Evolutionary conservation across 495 filamentous ascomycete genomes (phyloP), one percentile per base, ranked within the genome.

Genomic region (Neurospora tetraspora): DNA sequence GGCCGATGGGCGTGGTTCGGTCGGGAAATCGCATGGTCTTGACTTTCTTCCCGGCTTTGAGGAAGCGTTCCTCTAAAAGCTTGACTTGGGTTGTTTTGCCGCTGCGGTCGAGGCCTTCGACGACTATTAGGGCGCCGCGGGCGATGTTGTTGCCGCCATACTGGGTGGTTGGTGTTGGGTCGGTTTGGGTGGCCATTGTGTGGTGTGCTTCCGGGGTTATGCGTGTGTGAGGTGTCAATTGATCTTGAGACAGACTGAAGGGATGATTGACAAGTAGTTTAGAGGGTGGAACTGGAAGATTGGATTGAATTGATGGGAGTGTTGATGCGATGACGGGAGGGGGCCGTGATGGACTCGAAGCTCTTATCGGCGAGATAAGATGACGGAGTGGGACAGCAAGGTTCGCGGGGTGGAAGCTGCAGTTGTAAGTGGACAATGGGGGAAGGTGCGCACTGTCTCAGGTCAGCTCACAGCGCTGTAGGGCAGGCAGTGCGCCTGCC

Each of bases 21-120:
- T 98, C 94, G 96, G 72, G 96, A 82, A 99, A 98, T 70, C 94
- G 86, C 84, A 97, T 86, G 73, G 91, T 88, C 77, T 89, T 89
- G 37, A 93, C 92, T 42, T 85, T 81, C 34, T 87, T 85, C 1
- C 92, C 92, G 39, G 77, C 85, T 65, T 65, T 1, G 77, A 82
- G 88, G 81, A 74, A 97, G 84, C 73, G 81, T 85, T 77, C 88
- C 81, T 80, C 89, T 71, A 99, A 84, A 71, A 89, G 85, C 72
- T 91, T 87, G 75, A 93, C 94, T 85, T 99, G 96, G 39, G 95
- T 98, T 5, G 94, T 96, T 86, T 99, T 99, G 47, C 96, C 96
- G 43, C 94, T 92, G 72, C 93, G 91, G 78, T 99, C 96, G 71
- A 99, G 88, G 36, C 96, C 96, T 83, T 99, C 96, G 72, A 99